phyloP scores from a whole-genome alignment of 805 yeast species.

The Pichia pseudocactophila region DNA sequence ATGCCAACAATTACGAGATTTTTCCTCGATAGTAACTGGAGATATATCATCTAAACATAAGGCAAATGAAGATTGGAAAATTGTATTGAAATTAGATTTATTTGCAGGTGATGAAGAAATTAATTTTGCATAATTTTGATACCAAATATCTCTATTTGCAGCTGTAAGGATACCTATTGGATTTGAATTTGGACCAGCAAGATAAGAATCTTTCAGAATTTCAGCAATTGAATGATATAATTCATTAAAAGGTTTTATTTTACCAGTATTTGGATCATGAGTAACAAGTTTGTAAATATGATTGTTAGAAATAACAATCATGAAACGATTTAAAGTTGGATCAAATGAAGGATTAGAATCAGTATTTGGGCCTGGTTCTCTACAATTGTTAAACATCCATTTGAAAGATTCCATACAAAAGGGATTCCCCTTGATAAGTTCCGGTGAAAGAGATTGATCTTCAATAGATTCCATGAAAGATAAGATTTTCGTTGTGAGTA shows the following conservation, averaged over 20 bases:
- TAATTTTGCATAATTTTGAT: conserved; percentile 48
- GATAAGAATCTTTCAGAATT: conserved; percentile 35
- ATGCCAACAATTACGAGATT: conserved; percentile 84
- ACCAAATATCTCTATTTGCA: conserved; percentile 80
- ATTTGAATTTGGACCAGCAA: conserved; percentile 31
- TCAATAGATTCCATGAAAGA: conserved; percentile 62
- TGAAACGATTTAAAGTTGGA: conserved; percentile 48
- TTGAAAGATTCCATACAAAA: conserved; percentile 91
- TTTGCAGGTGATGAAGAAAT: conserved; percentile 48
- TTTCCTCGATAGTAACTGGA: conserved; percentile 75
- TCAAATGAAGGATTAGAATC: conserved; percentile 50
- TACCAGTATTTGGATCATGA: conserved; percentile 35
- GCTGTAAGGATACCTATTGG: conserved; percentile 78
- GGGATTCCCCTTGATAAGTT: conserved; percentile 64
- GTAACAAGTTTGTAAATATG: conserved; percentile 72
- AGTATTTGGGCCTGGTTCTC: conserved; percentile 60
- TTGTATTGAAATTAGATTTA: conserved; percentile 49
- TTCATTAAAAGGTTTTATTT: conserved; percentile 36
- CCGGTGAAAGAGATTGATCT: conserved; percentile 70
- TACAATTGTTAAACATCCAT: conserved; percentile 81
- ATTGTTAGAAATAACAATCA: conserved; percentile 66
- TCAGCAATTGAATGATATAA: conserved; percentile 50
- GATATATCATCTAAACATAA: conserved; percentile 64
- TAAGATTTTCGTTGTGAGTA: conserved; percentile 57
- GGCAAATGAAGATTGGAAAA: conserved; percentile 72